phyloP scores from a whole-genome alignment of 805 yeast species.

The Zygotorulaspora danielsina region DNA sequence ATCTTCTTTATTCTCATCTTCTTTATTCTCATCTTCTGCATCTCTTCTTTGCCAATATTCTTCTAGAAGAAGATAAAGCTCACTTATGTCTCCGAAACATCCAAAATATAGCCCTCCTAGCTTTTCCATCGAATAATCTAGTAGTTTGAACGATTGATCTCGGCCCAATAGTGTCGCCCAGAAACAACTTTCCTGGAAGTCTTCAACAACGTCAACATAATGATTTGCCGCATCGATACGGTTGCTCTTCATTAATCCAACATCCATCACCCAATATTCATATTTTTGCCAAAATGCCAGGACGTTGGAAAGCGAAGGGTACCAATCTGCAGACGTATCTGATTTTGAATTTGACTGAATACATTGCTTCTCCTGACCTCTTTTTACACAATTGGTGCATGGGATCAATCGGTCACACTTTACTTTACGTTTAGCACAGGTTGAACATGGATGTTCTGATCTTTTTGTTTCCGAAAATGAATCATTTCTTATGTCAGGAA shows the following conservation, averaged over 20 bases:
- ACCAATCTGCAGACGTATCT: too few species aligned
- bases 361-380: slow-evolving; percentile 29
- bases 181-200: slow-evolving; percentile 13
- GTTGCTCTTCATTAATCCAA: slow-evolving; percentile 24
- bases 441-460: slow-evolving; percentile 24
- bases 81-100: slow-evolving; percentile 30
- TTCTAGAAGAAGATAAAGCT: slow-evolving; percentile 26
- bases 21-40: not conserved
- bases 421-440: slow-evolving; percentile 31
- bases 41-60: slow-evolving; percentile 25
- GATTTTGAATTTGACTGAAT: too few species aligned
- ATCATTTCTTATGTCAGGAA: slow-evolving; percentile 4
- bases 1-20: slow-evolving; percentile 1
- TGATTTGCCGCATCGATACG: slow-evolving; percentile 6
- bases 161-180: slow-evolving; percentile 17
- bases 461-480: slow-evolving; percentile 12
- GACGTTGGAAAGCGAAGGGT: slow-evolving; percentile 5
- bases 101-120: slow-evolving; percentile 34
- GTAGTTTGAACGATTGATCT: slow-evolving; percentile 23
- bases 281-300: slow-evolving; percentile 31
- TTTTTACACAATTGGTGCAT: slow-evolving; percentile 31
- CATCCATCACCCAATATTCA: slow-evolving; percentile 27
- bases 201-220: slow-evolving; percentile 5
- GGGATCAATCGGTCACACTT: slow-evolving; percentile 36
- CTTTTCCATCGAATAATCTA: slow-evolving; percentile 32